Percentiles rank a stretch among this genome's conserved stretches.
Conservation (phyloP, 208 protist genomes). For the Entamoeba nuttalli region DNA sequence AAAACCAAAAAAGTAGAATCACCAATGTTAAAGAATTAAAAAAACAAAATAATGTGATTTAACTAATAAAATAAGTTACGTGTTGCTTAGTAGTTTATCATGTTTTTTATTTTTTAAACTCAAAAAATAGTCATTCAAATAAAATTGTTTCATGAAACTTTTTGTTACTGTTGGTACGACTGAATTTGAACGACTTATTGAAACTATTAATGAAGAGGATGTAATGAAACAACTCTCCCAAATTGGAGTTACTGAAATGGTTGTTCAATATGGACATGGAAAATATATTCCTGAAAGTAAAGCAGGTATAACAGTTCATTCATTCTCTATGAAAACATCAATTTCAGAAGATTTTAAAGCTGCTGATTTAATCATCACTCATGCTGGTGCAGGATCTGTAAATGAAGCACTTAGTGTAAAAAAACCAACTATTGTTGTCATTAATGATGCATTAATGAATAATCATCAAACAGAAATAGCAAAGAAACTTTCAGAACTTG, state of each 20-base stretch:
- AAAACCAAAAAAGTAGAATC: too few relatives aligned
- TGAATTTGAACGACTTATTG: slow-evolving; percentile 33
- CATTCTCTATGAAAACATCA: slow-evolving; percentile 19
- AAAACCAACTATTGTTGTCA: slow-evolving; percentile 37
- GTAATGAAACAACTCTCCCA: slow-evolving; percentile 5
- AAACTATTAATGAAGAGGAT: slow-evolving; percentile 16
- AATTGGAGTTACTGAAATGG: background rate
- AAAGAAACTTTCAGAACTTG: background rate
- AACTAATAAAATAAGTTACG: too few relatives aligned
- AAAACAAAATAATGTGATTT: too few relatives aligned
- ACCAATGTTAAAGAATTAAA: too few relatives aligned
- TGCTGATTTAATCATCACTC: slow-evolving; percentile 29
- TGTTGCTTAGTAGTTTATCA: too few relatives aligned
- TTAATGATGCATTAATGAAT: slow-evolving; percentile 38
- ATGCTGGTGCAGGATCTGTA: slow-evolving; percentile 38
- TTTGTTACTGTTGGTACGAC: slow-evolving; percentile 43
- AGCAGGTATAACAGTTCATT: background rate
- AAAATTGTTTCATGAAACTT: slow-evolving; percentile 2
- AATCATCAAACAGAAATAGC: slow-evolving; percentile 44
- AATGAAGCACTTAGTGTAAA: slow-evolving; percentile 25
- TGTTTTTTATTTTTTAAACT: too few relatives aligned
- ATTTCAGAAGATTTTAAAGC: slow-evolving; percentile 14
- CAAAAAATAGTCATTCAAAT: too few relatives aligned
- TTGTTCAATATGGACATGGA: slow-evolving; percentile 18
- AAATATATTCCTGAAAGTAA: background rate